Evolutionary conservation across 176 grass and related monocot species (phyloP), one percentile per base, ranked within the genome.

Genomic region (Melocanna baccifera): DNA sequence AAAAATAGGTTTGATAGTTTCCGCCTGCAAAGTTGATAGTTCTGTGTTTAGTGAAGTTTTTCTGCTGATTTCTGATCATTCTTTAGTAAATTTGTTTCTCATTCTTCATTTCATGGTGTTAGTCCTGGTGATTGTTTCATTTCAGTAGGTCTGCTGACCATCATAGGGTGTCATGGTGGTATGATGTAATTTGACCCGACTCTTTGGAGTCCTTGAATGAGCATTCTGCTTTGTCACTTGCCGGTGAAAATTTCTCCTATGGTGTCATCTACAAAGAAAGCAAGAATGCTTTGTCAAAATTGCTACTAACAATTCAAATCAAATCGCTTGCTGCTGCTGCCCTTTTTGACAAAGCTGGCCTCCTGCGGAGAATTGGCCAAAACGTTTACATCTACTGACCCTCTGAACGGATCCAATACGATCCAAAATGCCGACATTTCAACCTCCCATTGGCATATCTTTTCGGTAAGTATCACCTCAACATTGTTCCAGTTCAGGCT

Each of bases 61-160:
- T 59, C 53, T 11, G 53, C 37, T 71, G 53, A 45, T 72, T 86
- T 26, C 47, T 90, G 26, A 73, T 83, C 46, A 86, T 82, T 90
- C 67, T 72, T 70, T 84, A 25, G 56, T 40, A n/a, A 81, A 28
- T 40, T 23, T 43, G 1, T 37, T 76, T 62, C 22, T 22, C 12
- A 30, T 81, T 83, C 57, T 73, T 90, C 9, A 12, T 78, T 70
- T 43, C n/a, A 19, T 82, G 26, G n/a, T 82, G 72, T 48, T 64
- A 50, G 62, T 40, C 29, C 2, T 37, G 19, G 69, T 67, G 69
- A 18, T 12, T 46, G 58, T 81, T 68, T 45, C 3, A 46, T 39
- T 75, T 75, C 63, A 13, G 3, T 64, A 71, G 77, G 53, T 53
- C 77, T 37, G 42, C 64, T 71, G 83, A 82, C 66, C 22, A 66